A percentile compares a stretch with the other conserved stretches of the same genome.
Conservation (phyloP, 208 protist species). For the Leishmania tarentolae region DNA sequence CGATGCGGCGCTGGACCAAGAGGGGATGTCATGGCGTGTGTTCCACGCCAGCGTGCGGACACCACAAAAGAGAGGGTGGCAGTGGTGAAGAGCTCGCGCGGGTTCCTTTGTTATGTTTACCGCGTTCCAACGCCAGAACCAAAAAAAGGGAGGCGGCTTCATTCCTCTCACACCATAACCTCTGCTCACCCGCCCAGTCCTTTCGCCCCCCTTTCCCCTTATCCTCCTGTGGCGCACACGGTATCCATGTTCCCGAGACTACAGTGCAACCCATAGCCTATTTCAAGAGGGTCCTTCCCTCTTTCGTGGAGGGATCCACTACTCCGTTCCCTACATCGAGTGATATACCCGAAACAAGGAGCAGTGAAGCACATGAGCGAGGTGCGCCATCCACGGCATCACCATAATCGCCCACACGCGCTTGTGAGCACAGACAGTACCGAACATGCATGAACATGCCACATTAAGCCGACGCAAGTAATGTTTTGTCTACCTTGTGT, state of each 20-base stretch:
- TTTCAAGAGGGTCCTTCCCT: background rate
- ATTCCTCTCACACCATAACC: background rate
- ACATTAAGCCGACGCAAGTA: background rate
- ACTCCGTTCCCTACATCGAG: constrained; percentile 6
- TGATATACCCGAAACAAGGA: background rate
- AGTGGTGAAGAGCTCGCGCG: background rate
- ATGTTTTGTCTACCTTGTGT: background rate
- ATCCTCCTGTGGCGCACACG: background rate
- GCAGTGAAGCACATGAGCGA: background rate
- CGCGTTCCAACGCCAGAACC: background rate
- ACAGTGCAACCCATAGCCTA: background rate
- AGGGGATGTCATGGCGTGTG: background rate
- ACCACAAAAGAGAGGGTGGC: background rate
- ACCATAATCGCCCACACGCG: background rate
- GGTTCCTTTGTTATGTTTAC: background rate
- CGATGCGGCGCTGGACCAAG: background rate
- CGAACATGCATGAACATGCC: background rate
- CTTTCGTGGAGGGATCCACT: background rate
- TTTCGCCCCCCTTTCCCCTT: background rate
- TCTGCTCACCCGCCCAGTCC: background rate
- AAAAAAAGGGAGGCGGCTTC: background rate
- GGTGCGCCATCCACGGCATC: background rate
- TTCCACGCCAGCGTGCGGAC: background rate
- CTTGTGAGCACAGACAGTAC: background rate
- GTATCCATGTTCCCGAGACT: background rate